Evolutionary conservation across 2,329 filamentous ascomycete genomes (phyloP).

Genomic region (Ophiosphaerella herpotricha): DNA sequence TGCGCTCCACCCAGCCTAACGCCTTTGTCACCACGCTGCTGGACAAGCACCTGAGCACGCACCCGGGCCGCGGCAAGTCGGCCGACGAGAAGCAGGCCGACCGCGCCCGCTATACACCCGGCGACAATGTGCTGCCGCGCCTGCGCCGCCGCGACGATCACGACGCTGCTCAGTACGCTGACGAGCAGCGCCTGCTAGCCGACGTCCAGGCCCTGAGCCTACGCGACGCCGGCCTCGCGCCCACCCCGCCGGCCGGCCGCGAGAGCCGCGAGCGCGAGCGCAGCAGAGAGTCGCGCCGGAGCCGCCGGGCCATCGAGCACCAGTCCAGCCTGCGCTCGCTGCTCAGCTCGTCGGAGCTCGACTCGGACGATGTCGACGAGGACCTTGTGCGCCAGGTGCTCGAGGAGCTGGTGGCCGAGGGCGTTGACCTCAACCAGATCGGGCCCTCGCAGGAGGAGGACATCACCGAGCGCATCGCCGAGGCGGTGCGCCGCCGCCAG

Average conservation of each 20-base stretch:
- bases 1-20: constrained; percentile 87
- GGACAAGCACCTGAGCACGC: constrained; percentile 82
- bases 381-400: constrained; percentile 90
- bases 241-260: constrained; percentile 37
- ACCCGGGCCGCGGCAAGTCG: constrained; percentile 74
- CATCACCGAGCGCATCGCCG: constrained; percentile 86
- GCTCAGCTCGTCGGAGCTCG: constrained; percentile 77
- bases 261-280: constrained; percentile 45
- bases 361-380: constrained; percentile 77
- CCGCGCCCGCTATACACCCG: constrained; percentile 74
- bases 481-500: constrained; percentile 81
- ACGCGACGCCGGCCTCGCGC: constrained; percentile 62
- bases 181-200: constrained; percentile 71
- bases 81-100: constrained; percentile 77
- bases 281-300: constrained; percentile 37
- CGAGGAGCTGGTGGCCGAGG: constrained; percentile 84
- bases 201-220: constrained; percentile 76
- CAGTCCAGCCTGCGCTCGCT: constrained; percentile 86
- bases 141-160: constrained; percentile 56
- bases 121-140: constrained; percentile 77
- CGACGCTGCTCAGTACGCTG: constrained; percentile 69
- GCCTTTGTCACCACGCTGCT: constrained; percentile 86
- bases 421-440: constrained; percentile 85
- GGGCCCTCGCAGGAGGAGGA: constrained; percentile 85
- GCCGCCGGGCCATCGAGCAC: constrained; percentile 70